These are phyloP conservation scores for Paramecium sexaurelia DNA, from an alignment of 73 alveolate species.

Conservation along the genomic window DNA sequence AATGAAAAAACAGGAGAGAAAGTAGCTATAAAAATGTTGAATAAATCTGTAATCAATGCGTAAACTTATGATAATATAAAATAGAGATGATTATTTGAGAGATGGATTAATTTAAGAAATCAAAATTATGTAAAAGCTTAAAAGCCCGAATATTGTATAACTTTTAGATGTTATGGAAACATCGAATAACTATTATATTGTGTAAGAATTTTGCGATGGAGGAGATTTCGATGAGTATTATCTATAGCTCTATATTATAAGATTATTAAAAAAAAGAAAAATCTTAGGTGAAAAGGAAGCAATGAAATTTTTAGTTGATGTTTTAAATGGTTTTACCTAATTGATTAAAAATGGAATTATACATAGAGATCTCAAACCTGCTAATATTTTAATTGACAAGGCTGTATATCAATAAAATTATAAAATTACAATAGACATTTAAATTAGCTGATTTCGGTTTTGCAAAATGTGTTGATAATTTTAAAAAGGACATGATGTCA, in stretches of 20 bases:
- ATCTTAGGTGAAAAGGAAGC: constrained; percentile 58
- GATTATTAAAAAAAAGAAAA: constrained; percentile 26
- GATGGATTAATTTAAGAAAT: constrained; percentile 62
- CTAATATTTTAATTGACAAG: constrained; percentile 65
- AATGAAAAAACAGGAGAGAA: constrained; percentile 65
- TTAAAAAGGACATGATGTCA: constrained; percentile 55
- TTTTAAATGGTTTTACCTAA: constrained; percentile 57
- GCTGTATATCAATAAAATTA: not conserved
- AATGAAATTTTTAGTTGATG: constrained; percentile 58
- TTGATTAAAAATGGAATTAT: constrained; percentile 63
- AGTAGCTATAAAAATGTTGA: constrained; percentile 65
- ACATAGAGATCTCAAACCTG: constrained; percentile 72
- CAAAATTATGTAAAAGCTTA: constrained; percentile 55
- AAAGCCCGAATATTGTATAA: constrained; percentile 57
- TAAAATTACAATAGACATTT: not conserved
- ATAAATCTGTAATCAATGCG: constrained; percentile 42
- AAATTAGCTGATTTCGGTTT: constrained; percentile 72
- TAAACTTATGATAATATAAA: not conserved
- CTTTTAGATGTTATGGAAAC: constrained; percentile 66
- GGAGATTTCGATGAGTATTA: constrained; percentile 68
- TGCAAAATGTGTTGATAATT: constrained; percentile 67
- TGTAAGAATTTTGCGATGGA: constrained; percentile 68
- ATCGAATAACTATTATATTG: constrained; percentile 59
- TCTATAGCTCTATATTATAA: not conserved
- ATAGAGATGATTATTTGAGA: constrained; percentile 67